phyloP scores from a whole-genome alignment of 1,139 yeast genomes.

The Candida glucosophila region DNA sequence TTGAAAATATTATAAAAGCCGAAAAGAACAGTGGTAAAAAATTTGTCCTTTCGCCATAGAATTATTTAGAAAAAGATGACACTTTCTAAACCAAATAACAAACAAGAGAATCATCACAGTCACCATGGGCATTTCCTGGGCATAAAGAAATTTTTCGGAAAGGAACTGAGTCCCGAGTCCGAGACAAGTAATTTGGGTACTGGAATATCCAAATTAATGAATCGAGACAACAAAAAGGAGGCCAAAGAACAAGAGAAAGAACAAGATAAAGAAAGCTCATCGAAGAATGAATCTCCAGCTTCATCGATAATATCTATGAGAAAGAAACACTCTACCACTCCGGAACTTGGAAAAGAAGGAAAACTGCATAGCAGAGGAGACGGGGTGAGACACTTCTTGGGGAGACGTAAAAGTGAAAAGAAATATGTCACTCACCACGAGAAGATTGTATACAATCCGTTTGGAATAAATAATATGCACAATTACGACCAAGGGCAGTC shows the following conservation, averaged over 20 bases:
- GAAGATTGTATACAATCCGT: conserved; percentile 39
- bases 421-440: conserved; percentile 23
- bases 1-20: too few relatives aligned
- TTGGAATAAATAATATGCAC: conserved; percentile 33
- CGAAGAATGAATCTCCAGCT: conserved; percentile 11
- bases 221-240: conserved; percentile 8
- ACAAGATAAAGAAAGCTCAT: conserved; percentile 2
- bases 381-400: too few relatives aligned
- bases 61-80: not conserved
- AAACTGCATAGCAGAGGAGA: too few relatives aligned
- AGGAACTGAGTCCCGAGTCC: conserved; percentile 10
- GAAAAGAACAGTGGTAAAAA: too few relatives aligned
- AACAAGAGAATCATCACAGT: not conserved
- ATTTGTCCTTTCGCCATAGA: too few relatives aligned
- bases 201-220: conserved; percentile 23
- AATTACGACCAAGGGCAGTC: conserved; percentile 28
- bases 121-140: conserved; percentile 10
- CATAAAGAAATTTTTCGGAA: conserved; percentile 14
- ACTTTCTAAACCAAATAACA: conserved; percentile 1
- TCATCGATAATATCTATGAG: conserved; percentile 21
- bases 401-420: conserved; percentile 22
- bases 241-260: conserved; percentile 4
- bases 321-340: conserved; percentile 16
- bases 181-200: conserved; percentile 7
- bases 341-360: too few relatives aligned